Evolutionary conservation across 2,329 filamentous ascomycete genomes (phyloP).

Genomic region (Epichloe hybrida): DNA sequence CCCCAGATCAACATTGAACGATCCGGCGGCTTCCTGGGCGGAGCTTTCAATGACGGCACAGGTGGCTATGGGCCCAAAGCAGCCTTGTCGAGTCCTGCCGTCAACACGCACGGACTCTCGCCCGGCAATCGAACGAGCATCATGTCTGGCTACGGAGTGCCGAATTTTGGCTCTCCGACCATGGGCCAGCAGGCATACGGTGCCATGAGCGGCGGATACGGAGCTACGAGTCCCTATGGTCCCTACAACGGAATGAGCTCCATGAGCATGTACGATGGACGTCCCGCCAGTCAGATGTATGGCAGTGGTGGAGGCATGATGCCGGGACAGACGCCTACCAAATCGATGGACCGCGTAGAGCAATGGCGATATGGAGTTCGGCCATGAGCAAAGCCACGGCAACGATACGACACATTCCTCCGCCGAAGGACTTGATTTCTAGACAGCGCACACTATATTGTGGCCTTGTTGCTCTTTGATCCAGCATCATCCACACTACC

Average conservation of each 20-base stretch:
- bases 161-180: background rate
- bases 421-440: background rate
- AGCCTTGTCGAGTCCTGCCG: conserved; percentile 14
- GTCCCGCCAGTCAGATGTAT: conserved; percentile 13
- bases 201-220: conserved; percentile 11
- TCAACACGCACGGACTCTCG: conserved; percentile 14
- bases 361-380: conserved; percentile 29
- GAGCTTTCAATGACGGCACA: conserved; percentile 40
- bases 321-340: conserved; percentile 14
- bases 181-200: conserved; percentile 13
- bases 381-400: conserved; percentile 12
- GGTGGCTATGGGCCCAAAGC: conserved; percentile 23
- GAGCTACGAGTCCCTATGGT: conserved; percentile 9
- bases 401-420: background rate
- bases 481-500: too few relatives aligned
- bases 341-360: conserved; percentile 24
- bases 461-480: too few relatives aligned
- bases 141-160: conserved; percentile 16
- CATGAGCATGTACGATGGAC: conserved; percentile 11
- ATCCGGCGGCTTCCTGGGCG: conserved; percentile 35
- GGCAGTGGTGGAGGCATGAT: conserved; percentile 14
- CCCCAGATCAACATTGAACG: conserved; percentile 17
- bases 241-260: conserved; percentile 5
- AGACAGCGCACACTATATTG: too few relatives aligned
- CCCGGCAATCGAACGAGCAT: conserved; percentile 16